Conservation (phyloP, 192 early-diverging fungal species). For the Entomortierella parvispora region DNA sequence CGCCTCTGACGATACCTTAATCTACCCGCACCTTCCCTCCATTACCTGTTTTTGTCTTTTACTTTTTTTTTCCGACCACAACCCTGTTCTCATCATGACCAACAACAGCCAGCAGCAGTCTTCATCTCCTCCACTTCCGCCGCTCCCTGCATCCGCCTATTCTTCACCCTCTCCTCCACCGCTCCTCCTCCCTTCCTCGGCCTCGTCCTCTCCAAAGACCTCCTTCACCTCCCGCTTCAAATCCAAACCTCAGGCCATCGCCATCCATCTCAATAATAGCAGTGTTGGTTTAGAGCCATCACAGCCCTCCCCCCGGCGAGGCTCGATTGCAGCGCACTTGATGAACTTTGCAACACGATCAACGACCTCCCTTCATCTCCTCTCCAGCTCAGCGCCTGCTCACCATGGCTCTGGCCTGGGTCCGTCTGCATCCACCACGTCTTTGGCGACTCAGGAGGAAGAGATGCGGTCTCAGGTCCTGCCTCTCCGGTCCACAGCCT, state of each 20-base stretch:
- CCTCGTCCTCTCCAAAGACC: constrained; percentile 7
- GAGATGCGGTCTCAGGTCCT: constrained; percentile 17
- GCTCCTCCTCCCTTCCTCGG: not conserved
- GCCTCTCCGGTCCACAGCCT: constrained; percentile 22
- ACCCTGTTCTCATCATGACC: not conserved
- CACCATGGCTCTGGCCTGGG: constrained; percentile 1
- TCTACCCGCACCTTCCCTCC: not conserved
- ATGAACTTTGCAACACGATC: constrained; percentile 36
- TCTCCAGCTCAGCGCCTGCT: constrained; percentile 40
- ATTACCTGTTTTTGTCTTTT: too few relatives aligned
- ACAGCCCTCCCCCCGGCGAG: constrained; percentile 24
- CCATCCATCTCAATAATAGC: constrained; percentile 3
- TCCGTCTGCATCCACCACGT: not conserved
- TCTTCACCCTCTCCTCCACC: constrained; percentile 1
- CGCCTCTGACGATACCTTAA: constrained; percentile 28
- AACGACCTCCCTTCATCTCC: constrained; percentile 36
- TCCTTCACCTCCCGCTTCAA: not conserved
- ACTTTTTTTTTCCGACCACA: too few relatives aligned
- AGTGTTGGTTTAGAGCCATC: not conserved
- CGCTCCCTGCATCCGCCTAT: constrained; percentile 3
- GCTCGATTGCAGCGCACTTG: constrained; percentile 42
- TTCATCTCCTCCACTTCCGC: constrained; percentile 7
- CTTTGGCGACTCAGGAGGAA: not conserved
- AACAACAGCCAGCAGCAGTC: not conserved
- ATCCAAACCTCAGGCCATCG: constrained; percentile 32